Evolutionary conservation across 2,329 filamentous ascomycete genomes (phyloP).

Genomic region (Aspergillus aculeatus): DNA sequence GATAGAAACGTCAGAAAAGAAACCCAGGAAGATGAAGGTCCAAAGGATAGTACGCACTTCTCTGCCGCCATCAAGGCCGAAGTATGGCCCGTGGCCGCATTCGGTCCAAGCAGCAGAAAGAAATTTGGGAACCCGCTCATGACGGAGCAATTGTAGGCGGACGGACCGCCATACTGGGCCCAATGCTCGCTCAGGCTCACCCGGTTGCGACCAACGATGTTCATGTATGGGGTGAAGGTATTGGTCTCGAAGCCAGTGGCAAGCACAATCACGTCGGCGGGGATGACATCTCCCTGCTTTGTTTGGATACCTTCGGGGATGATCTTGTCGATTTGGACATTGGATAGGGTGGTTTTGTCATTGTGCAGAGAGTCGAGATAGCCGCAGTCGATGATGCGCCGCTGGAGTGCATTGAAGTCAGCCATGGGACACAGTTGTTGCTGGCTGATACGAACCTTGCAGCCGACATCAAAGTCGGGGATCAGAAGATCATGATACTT

Average conservation of each 20-base stretch:
- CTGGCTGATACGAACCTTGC: conserved; percentile 1
- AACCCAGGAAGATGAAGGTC: not conserved
- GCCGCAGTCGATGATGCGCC: conserved; percentile 12
- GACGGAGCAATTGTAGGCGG: conserved; percentile 59
- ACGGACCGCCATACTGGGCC: conserved; percentile 51
- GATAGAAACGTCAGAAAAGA: not conserved
- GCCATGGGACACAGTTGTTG: not conserved
- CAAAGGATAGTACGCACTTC: conserved; percentile 39
- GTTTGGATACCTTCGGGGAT: conserved; percentile 40
- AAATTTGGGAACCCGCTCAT: conserved; percentile 52
- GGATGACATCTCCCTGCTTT: conserved; percentile 18
- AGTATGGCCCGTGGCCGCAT: conserved; percentile 39
- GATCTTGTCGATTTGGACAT: conserved; percentile 50
- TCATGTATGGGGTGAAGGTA: conserved; percentile 23
- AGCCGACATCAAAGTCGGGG: conserved; percentile 15
- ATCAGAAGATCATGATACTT: conserved; percentile 14
- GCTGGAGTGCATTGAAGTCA: not conserved
- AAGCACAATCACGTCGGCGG: conserved; percentile 27
- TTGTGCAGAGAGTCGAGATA: conserved; percentile 11
- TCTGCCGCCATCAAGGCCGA: conserved; percentile 60
- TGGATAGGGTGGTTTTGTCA: conserved; percentile 47
- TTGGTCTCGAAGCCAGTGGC: conserved; percentile 30
- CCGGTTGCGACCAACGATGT: conserved; percentile 26
- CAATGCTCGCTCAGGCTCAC: conserved; percentile 25
- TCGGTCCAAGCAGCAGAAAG: conserved; percentile 35